phyloP scores from a whole-genome alignment of 1,284 basidiomycete species.

The Fomitopsis palustris region DNA sequence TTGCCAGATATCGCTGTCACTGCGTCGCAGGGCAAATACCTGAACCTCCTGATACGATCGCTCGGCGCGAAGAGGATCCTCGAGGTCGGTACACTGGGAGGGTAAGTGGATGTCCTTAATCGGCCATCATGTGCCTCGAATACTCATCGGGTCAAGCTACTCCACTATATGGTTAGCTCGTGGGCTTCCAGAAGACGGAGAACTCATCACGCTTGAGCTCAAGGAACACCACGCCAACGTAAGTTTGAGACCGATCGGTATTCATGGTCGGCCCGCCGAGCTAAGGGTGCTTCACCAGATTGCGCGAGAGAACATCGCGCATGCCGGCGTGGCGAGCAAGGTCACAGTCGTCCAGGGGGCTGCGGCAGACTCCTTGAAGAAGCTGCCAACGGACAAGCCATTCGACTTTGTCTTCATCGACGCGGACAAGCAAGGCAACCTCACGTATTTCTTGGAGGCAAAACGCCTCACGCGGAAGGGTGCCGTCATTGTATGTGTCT shows the following conservation, averaged over 20 bases:
- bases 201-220: slow-evolving; percentile 49
- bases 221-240: slow-evolving; percentile 47
- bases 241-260: slow-evolving; percentile 1
- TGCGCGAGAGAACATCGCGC: slow-evolving; percentile 47
- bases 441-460: slow-evolving; percentile 49
- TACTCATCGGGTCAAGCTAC: slow-evolving; percentile 34
- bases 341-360: slow-evolving; percentile 48
- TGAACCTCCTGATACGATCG: slow-evolving; percentile 46
- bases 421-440: slow-evolving; percentile 52
- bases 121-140: background rate
- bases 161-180: slow-evolving; percentile 59
- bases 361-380: slow-evolving; percentile 42
- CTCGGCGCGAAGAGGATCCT: slow-evolving; percentile 49
- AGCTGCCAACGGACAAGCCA: slow-evolving; percentile 37
- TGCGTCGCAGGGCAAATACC: slow-evolving; percentile 52
- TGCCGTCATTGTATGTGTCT: slow-evolving; percentile 48
- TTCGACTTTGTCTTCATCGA: slow-evolving; percentile 65
- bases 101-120: slow-evolving; percentile 33
- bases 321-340: slow-evolving; percentile 44
- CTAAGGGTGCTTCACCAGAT: slow-evolving; percentile 37
- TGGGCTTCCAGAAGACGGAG: slow-evolving; percentile 51
- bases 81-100: slow-evolving; percentile 62
- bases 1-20: slow-evolving; percentile 53
- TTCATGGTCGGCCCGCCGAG: background rate
- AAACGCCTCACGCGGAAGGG: slow-evolving; percentile 51